Conservation (phyloP, 2,329 filamentous ascomycete species). For the Colletotrichum plurivorum region DNA sequence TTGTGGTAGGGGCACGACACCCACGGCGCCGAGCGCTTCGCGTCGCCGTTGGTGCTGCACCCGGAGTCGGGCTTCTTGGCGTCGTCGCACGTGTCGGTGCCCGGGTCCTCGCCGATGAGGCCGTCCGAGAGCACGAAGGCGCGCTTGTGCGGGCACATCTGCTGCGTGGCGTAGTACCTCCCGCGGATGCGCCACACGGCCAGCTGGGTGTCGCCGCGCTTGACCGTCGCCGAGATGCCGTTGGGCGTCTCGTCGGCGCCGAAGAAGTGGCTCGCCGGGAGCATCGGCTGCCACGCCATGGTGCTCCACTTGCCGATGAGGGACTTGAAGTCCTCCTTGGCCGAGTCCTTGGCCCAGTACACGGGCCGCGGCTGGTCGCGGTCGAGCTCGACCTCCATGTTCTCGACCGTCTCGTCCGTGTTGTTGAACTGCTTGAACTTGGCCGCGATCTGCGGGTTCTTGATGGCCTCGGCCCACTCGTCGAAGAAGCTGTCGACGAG, state of each 20-base stretch:
- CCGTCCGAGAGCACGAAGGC: conserved; percentile 92
- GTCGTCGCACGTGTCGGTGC: conserved; percentile 48
- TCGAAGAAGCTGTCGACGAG: conserved; percentile 89
- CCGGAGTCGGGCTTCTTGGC: conserved; percentile 50
- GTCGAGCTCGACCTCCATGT: conserved; percentile 79
- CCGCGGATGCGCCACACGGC: conserved; percentile 88
- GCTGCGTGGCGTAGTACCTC: conserved; percentile 87
- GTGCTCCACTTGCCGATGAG: conserved; percentile 73
- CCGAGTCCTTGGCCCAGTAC: conserved; percentile 81
- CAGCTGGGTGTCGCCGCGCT: conserved; percentile 90
- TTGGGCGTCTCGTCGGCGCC: conserved; percentile 74
- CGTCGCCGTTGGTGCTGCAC: conserved; percentile 47
- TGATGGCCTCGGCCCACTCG: conserved; percentile 90
- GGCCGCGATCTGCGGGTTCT: conserved; percentile 74
- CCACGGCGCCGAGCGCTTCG: conserved; percentile 69
- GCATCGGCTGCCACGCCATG: conserved; percentile 84
- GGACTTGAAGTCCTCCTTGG: conserved; percentile 79
- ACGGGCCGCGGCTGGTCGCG: conserved; percentile 81
- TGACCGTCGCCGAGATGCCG: conserved; percentile 82
- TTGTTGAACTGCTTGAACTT: conserved; percentile 90
- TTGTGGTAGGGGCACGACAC: conserved; percentile 92
- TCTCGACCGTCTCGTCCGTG: conserved; percentile 78
- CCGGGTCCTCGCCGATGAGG: conserved; percentile 77
- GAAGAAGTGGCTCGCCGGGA: conserved; percentile 78
- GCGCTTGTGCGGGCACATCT: conserved; percentile 95